Evolutionary conservation across 768 basidiomycete species (phyloP), one percentile per base, ranked within the genome.

Genomic region (Hemileccinum rubropunctum): DNA sequence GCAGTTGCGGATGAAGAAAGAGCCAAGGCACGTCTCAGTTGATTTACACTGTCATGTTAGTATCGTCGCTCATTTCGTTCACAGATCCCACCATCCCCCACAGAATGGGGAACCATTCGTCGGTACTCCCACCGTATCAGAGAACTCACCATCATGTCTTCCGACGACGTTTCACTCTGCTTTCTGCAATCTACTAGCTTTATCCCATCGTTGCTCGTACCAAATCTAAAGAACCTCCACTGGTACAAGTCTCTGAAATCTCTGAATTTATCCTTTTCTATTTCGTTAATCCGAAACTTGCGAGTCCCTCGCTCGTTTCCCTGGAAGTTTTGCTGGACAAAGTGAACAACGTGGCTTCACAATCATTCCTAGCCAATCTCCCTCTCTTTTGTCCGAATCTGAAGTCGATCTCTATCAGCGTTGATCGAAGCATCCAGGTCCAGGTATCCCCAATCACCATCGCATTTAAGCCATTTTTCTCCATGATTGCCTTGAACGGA

Each of bases 111-210:
- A 2, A 17, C n/a, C 47, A 21, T 51, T 35, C 47, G 15, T 21
- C 47, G 47, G 4, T 49, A 49, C 34, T 49, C 45, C 3, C 18
- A 49, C 28, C 50, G 46, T 18, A 43, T 43, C 56, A 43, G 15
- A 3, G 27, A 7, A 7, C 34, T 35, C n/a, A n/a, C n/a, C n/a
- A n/a, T n/a, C n/a, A n/a, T n/a, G n/a, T n/a, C n/a, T n/a, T n/a
- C n/a, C n/a, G n/a, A n/a, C n/a, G n/a, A n/a, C n/a, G n/a, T n/a
- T n/a, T n/a, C n/a, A n/a, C n/a, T n/a, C n/a, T n/a, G n/a, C 9
- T 38, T 53, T 23, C 15, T 53, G 41, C 40, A 27, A 42, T 45
- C 53, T 14, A 37, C 17, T 6, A 41, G n/a, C 39, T 15, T 12
- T 18, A 35, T 38, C n/a, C 14, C 36, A 14, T n/a, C 18, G 2